Base-by-base conservation (phyloP, 805 yeast genomes). In the Yamadazyma akitaensis region DNA sequence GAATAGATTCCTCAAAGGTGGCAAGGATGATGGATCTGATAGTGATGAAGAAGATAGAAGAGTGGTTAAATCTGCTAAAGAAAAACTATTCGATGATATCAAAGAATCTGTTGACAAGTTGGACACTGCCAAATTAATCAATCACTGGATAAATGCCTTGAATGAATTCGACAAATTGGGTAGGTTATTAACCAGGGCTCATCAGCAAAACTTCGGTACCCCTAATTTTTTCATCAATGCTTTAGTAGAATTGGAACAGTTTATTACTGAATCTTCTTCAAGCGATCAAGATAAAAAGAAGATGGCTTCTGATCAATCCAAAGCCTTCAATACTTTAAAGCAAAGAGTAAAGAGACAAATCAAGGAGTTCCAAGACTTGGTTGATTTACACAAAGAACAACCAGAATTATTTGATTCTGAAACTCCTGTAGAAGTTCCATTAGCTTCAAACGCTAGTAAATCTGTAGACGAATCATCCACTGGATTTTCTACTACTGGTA, bases 21-120 rank as follows among this genome's bases (percentile, higher is more conserved):
- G 61, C 39, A 63, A 49, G 49, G 62, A 56, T 42, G 60, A 68
- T 28, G 80, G 73, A 53, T 60, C 70, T 44, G 81, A 76, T 46
- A 62, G 65, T 44, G 88, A 81, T 48, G 85, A 79, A 49, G 92
- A 85, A 49, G 87, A 84, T 60, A 85, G 82, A 64, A 86, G 84
- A 56, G 89, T 90, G 36, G 96, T 92, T 56, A 91, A 88, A 72
- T 83, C 94, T 48, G 96, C 97, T 44, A 88, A 85, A 70, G 98
- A 91, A 54, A 94, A 92, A 73, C 76, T 90, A 50, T 65, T 90
- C 57, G 97, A 90, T 62, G 99, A 94, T 65, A 79, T 94, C 71
- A 83, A 80, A 57, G 74, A 75, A 21, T 67, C 79, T 30, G 79
- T 84, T 56, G 84, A 81, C 59, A 76, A 80, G 43, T 80, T 90